Evolutionary conservation across 345 rosid species (phyloP), one percentile per base, ranked within the genome.

Genomic region (Citrus australasica): DNA sequence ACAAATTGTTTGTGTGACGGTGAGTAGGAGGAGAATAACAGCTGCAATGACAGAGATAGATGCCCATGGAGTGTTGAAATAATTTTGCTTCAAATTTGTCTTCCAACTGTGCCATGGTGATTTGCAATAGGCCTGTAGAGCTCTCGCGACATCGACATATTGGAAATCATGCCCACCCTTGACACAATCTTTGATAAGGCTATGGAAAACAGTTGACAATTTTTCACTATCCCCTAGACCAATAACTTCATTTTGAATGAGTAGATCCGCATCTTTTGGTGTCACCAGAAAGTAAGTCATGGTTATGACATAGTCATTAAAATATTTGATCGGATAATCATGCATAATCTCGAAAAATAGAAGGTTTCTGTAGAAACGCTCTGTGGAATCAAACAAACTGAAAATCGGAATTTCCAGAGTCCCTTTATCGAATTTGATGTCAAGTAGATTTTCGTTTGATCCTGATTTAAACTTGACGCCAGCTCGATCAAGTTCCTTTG

Each of bases 1-100:
- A 59, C 62, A 79, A 55, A 79, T 7, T 6, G 82, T 25, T 65
- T 83, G 82, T 24, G 79, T 65, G 17, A 59, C 17, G n/a, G 82
- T 79, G 30, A 83, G 82, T 6, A 72, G 6, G 6, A 83, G 80
- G 22, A 79, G 74, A 71, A 76, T 48, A 25, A 32, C 11, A 5
- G 76, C 85, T 24, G 72, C 85, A 14, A 79, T 58, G n/a, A 83
- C 69, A 4, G 85, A 83, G 51, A 79, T 76, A 19, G 37, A n/a
- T 0, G 71, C 66, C 85, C 85, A 79, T 17, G 85, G 83, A 61
- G 27, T 79, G 25, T 53, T 46, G 78, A 83, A 83, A 48, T 83
- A 83, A 3, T 73, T 40, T 9, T 80, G 74, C 7, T 62, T 76
- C 55, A 83, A 53, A 2, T 14, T 67, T 30, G 78, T 64, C 53